Base-by-base conservation (phyloP, 2,329 filamentous ascomycete genomes). In the Xylariaceae sp. region DNA sequence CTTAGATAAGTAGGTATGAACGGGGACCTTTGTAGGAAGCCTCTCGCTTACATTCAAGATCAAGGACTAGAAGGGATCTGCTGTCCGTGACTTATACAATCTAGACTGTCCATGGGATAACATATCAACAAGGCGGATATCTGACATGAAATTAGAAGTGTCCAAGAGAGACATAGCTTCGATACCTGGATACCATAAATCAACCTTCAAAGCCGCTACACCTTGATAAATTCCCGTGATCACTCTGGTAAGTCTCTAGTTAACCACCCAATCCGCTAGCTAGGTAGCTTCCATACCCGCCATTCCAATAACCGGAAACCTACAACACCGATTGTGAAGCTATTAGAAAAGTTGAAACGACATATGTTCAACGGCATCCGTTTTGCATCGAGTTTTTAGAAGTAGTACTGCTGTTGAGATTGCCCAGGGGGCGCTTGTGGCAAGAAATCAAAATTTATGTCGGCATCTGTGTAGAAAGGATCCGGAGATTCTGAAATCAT, bases 401-500 rank as follows among this genome's bases (percentile, higher is more conserved):
- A 86, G 65, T 85, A 85, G 61, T 81, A 85, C 53, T 80, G 77
- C 60, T 82, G 81, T 59, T 77, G 75, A 16, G 81, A 78, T 60
- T 85, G 82, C 3, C 83, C 83, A 0, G 83, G 82, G 4, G 82
- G 81, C 7, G 82, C 81, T 61, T 85, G 83, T 0, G 83, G 81
- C 54, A 84, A 68, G 60, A 86, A 86, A 65, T 85, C 83, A 70
- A 85, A 85, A 66, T 79, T 85, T 76, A 86, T 79, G 64, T 85
- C 83, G 53, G 82, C 70, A 44, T 77, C 80, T 6, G 78, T 75
- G 59, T 84, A 84, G 75, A 82, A 85, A 0, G 83, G 80, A 65
- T 85, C 81, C 3, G 82, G 82, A 1, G 81, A 83, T 75, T 85
- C 83, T 85, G 57, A 5, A 37, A n/a, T 19, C 32, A 44, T 49